Base-by-base conservation (phyloP, 2,329 filamentous ascomycete genomes). In the Talaromyces funiculosus region DNA sequence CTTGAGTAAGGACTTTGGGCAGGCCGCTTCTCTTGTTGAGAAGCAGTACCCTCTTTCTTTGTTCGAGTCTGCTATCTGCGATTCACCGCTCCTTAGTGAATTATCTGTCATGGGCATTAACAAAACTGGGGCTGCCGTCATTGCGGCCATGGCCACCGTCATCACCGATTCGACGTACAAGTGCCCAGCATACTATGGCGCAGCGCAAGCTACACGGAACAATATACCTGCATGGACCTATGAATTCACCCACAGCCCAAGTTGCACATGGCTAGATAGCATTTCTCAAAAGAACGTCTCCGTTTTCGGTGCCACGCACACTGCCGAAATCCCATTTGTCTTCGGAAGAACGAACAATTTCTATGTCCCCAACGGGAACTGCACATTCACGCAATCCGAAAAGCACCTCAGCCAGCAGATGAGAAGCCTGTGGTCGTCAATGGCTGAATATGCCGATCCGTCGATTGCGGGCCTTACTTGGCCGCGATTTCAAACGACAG, bases 151-250 rank as follows among this genome's bases (percentile, higher is more conserved):
- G 22, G 16, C 47, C 18, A 37, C 35, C 14, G 29, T 53, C 49
- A 42, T 54, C 35, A 60, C 57, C 24, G 57, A 60, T 40, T 38
- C 59, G 16, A 53, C 51, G 3, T 66, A 62, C 55, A 65, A 53
- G 37, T 68, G 66, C 45, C 53, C 64, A 2, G 62, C 55, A 35
- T 68, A 62, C 14, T 37, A 61, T n/a, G 61, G 62, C 45, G 61
- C 61, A 1, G 26, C 51, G 2, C 33, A 37, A 7, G 55, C 63
- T 12, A 33, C 56, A 7, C 57, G 29, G 18, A 66, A 67, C 0
- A 61, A 60, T 4, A 60, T 64, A 12, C 61, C 64, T 9, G 51
- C 58, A 10, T 69, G 65, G 65, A 60, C 57, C 2, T 68, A 68
- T 35, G 51, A 66, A 38, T 69, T 66, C 49, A 63, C 55, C 5